Evolutionary conservation across 1,139 yeast genomes (phyloP).

Genomic region (Kodamaea anthophila): DNA sequence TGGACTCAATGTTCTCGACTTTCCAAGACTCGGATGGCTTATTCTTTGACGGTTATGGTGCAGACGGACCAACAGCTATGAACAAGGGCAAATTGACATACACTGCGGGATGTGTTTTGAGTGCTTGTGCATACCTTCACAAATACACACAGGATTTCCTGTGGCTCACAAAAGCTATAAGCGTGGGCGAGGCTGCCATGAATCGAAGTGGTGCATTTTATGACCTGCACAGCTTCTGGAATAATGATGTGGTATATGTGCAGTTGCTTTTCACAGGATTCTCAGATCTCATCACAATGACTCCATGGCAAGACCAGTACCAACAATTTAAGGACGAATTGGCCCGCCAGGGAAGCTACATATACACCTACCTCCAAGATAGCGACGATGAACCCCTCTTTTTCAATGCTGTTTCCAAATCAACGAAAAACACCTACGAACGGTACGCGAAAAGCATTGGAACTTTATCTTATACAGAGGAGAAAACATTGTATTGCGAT

Average conservation of each 20-base stretch:
- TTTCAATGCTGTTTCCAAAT: slow-evolving; percentile 11
- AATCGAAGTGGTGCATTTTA: slow-evolving; percentile 10
- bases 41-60: slow-evolving; percentile 28
- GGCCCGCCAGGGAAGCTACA: slow-evolving; percentile 17
- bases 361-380: slow-evolving; percentile 20
- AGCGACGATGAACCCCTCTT: slow-evolving; percentile 14
- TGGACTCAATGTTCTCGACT: slow-evolving; percentile 21
- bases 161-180: slow-evolving; percentile 12
- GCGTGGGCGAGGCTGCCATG: slow-evolving; percentile 11
- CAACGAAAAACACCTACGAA: slow-evolving; percentile 9
- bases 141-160: slow-evolving; percentile 8
- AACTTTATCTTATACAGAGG: no score
- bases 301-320: slow-evolving; percentile 13
- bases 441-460: slow-evolving; percentile 7
- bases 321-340: slow-evolving; percentile 15
- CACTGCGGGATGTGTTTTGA: slow-evolving; percentile 31
- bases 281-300: slow-evolving; percentile 12
- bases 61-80: slow-evolving; percentile 7
- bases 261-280: slow-evolving; percentile 12
- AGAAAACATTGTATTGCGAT: no score
- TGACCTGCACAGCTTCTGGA: slow-evolving; percentile 9
- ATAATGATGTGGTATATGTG: slow-evolving; percentile 10
- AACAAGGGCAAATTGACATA: slow-evolving; percentile 33
- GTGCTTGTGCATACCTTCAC: slow-evolving; percentile 23
- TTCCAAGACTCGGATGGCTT: slow-evolving; percentile 24